Percentiles rank a stretch among this genome's conserved stretches.
phyloP scores from a whole-genome alignment of 805 yeast species.

The Blastobotrys muscicola region DNA sequence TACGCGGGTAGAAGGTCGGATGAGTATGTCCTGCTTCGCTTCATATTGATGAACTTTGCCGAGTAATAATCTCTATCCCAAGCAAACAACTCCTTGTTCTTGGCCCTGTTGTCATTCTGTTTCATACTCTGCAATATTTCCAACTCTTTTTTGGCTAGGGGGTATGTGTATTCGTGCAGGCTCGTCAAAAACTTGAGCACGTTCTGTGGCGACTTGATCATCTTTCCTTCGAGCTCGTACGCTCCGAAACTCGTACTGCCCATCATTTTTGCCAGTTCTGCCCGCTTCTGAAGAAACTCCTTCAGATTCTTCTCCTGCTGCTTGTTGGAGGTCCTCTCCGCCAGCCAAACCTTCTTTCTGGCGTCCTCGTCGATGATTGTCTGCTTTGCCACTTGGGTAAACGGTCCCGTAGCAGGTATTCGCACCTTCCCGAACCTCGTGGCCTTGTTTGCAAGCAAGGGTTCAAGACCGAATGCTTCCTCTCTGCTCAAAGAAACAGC shows the following conservation, averaged over 20 bases:
- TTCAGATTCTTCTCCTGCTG: slow-evolving; percentile 54
- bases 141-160: slow-evolving; percentile 53
- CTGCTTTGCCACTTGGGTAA: slow-evolving; percentile 57
- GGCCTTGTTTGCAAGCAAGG: slow-evolving; percentile 21
- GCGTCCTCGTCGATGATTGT: slow-evolving; percentile 46
- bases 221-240: slow-evolving; percentile 78
- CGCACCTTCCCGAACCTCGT: slow-evolving; percentile 32
- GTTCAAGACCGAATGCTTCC: slow-evolving; percentile 27
- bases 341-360: slow-evolving; percentile 65
- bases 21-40: slow-evolving; percentile 27
- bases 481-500: slow-evolving; percentile 15
- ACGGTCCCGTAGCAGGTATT: slow-evolving; percentile 51
- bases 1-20: slow-evolving; percentile 45
- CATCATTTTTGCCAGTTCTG: slow-evolving; percentile 60
- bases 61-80: slow-evolving; percentile 83
- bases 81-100: slow-evolving; percentile 46
- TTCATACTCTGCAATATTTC: slow-evolving; percentile 22
- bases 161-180: slow-evolving; percentile 42
- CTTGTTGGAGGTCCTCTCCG: slow-evolving; percentile 54
- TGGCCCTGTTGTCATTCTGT: slow-evolving; percentile 32
- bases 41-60: slow-evolving; percentile 23
- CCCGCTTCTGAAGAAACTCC: slow-evolving; percentile 53
- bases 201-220: slow-evolving; percentile 75
- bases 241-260: slow-evolving; percentile 63
- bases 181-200: slow-evolving; percentile 61